Evolutionary conservation across 2,329 filamentous ascomycete species (phyloP), one percentile per base, ranked within the genome.

Genomic region (Zymoseptoria crescenta): DNA sequence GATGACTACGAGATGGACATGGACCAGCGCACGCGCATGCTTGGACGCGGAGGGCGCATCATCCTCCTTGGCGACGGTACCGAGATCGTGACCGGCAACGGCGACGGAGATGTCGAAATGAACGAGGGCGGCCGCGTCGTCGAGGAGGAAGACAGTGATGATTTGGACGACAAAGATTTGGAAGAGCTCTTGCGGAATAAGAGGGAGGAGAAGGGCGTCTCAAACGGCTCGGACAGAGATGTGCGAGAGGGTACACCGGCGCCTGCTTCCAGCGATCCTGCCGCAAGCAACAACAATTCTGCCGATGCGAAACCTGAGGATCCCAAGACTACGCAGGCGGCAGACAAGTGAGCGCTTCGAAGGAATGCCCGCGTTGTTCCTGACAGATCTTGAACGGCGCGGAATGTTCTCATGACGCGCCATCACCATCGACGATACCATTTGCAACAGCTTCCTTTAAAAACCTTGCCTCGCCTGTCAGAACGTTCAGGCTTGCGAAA

Each of bases 31-130:
- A 87, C 88, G 71, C 83, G 84, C 64, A 78, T 83, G 68, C 79
- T 86, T 75, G 87, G 87, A 73, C 84, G 85, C 74, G 78, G 80
- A 60, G 91, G 91, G 68, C 87, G 92, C 69, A 91, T 96, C 74
- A 97, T 97, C 75, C 87, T 96, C 73, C 84, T 99, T 68, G 92
- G 93, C 67, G 92, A 97, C 79, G 94, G 93, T 70, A 96, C 91
- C 70, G 92, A 96, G 80, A 85, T 96, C 73, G 81, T 92, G 71
- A 91, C 90, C 67, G 91, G 94, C 75, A 73, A 87, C 91, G 75
- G 59, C 62, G 60, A 71, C 54, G 67, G 67, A 55, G 91, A 96
- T 72, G 86, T 88, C 65, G 91, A 96, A 70, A 93, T 96, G 87
- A 96, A 96, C 76, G 91, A 96, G 74, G 87, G 91, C 69, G 69